A percentile compares a stretch with the other conserved stretches of the same genome.
These are phyloP conservation scores for Ogataea methanolica DNA, from an alignment of 805 yeast genomes.

Conservation along the genomic window DNA sequence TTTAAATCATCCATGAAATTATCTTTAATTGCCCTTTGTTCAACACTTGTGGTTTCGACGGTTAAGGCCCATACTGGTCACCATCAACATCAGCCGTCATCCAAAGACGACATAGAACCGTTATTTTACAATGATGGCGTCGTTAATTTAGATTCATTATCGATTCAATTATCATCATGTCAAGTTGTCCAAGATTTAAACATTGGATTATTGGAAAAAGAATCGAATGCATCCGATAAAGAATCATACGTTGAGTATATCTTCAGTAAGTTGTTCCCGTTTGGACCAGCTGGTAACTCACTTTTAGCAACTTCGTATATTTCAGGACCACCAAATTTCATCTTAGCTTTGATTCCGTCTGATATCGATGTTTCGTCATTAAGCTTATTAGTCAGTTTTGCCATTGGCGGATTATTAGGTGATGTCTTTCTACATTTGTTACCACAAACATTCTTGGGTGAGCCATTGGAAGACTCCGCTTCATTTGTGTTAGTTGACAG, in stretches of 20 bases:
- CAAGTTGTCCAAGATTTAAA: constrained; percentile 37
- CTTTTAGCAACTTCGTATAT: constrained; percentile 59
- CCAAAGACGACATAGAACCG: not conserved
- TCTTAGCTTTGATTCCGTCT: constrained; percentile 54
- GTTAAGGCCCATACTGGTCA: not conserved
- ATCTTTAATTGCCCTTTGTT: not conserved
- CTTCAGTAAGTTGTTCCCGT: constrained; percentile 42
- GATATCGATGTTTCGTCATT: constrained; percentile 46
- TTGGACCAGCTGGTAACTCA: constrained; percentile 59
- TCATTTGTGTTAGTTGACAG: constrained; percentile 49
- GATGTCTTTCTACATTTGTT: constrained; percentile 69
- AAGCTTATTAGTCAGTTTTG: constrained; percentile 60
- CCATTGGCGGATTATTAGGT: constrained; percentile 72
- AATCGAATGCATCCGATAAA: constrained; percentile 6
- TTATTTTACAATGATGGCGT: constrained; percentile 37
- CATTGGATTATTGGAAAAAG: constrained; percentile 3
- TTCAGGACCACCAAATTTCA: constrained; percentile 59
- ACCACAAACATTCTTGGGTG: constrained; percentile 63
- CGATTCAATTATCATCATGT: constrained; percentile 24
- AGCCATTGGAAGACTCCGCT: constrained; percentile 36
- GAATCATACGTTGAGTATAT: constrained; percentile 31
- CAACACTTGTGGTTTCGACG: not conserved
- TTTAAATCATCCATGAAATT: not conserved
- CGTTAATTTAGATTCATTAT: constrained; percentile 35
- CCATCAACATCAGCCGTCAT: not conserved